Percentiles rank a stretch among this genome's conserved stretches.
Conservation (phyloP, 73 alveolate genomes). For the Stentor roeselii region DNA sequence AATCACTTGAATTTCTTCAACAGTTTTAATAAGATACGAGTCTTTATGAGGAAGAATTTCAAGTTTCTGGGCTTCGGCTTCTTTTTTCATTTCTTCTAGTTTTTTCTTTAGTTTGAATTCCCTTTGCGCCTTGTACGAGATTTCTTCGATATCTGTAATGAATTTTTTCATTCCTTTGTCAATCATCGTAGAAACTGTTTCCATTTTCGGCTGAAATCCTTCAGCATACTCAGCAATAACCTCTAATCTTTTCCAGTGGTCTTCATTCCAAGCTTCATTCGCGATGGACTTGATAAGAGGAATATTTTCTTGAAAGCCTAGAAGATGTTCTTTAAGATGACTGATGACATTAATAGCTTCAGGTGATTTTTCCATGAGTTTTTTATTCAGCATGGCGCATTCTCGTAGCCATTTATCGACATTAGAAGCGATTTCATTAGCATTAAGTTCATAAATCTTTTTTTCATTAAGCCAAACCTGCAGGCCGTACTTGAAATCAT, state of each 20-base stretch:
- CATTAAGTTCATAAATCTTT: constrained; percentile 46
- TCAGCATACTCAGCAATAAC: constrained; percentile 48
- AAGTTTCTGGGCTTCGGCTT: constrained; percentile 50
- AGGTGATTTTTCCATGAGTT: constrained; percentile 70
- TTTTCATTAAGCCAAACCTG: constrained; percentile 53
- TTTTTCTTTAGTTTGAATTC: constrained; percentile 65
- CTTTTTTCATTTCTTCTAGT: constrained; percentile 66
- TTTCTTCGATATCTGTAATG: constrained; percentile 83
- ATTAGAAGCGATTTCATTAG: constrained; percentile 52
- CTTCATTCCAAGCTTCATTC: constrained; percentile 90
- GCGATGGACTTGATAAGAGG: constrained; percentile 86
- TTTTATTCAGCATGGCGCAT: constrained; percentile 53
- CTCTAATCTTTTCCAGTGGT: constrained; percentile 93
- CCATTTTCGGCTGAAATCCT: constrained; percentile 62
- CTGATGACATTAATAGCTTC: constrained; percentile 75
- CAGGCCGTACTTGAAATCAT: constrained; percentile 55
- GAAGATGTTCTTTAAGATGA: constrained; percentile 80
- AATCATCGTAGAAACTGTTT: constrained; percentile 75
- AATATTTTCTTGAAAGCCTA: constrained; percentile 79
- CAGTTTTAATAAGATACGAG: constrained; percentile 67
- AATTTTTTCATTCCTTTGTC: constrained; percentile 69
- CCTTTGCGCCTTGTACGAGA: constrained; percentile 81
- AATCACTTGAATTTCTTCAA: constrained; percentile 67
- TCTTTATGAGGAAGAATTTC: constrained; percentile 58
- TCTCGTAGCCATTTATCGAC: constrained; percentile 51